Evolutionary conservation across 345 rosid genomes (phyloP), one percentile per base, ranked within the genome.

Genomic region (Acer saccharum): DNA sequence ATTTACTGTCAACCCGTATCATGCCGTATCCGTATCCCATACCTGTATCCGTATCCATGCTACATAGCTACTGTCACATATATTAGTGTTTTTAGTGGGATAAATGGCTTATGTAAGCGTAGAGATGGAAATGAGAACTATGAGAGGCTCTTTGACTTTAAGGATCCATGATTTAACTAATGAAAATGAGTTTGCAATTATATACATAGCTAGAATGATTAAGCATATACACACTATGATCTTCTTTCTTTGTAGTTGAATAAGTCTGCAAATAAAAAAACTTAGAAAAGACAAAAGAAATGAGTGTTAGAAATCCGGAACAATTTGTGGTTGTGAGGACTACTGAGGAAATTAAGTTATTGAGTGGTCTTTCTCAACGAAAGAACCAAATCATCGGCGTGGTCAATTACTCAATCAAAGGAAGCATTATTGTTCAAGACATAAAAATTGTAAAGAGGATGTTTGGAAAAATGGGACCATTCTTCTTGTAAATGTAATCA

Each of bases 251-350:
- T 52, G 55, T 52, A 5, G 23, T 66, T 66, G 69, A 66, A 39
- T 68, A 11, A 44, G 61, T 25, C 25, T 16, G 73, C 16, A 25
- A 50, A 29, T 29, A 29, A 29, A 29, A 29, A 29, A 81, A 65
- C 71, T 32, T 75, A 66, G 50, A 35, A 27, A 69, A 64, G 69
- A 69, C 81, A 76, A 81, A 65, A 43, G 58, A 9, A 50, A 73
- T 41, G 70, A 75, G 70, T 52, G 68, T 55, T 21, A 46, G 48
- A 70, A 62, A 25, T 63, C 65, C 50, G 52, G 52, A 57, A 62
- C 52, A 55, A 57, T 77, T 62, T 46, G 41, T 35, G 32, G 69
- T 23, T 50, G 1, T 14, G 7, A 76, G 54, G 77, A 78, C 10
- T 5, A 78, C 14, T 3, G 25, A 54, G 25, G 57, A 76, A 69